A percentile compares a stretch with the other conserved stretches of the same genome.
Evolutionary conservation across 345 rosid species (phyloP).

Genomic region (Rhodamnia rubescens): DNA sequence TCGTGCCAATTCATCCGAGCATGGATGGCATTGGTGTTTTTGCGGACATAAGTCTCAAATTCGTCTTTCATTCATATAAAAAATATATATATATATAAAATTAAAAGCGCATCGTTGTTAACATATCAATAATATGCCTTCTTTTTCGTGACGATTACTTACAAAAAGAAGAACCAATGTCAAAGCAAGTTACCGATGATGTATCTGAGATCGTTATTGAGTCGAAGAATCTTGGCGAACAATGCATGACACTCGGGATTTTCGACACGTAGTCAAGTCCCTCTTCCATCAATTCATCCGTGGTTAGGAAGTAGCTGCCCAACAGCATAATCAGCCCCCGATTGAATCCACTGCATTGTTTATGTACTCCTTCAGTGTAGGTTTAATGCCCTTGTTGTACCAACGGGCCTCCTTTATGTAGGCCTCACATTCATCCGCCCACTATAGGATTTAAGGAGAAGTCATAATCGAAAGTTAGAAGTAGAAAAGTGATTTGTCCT

Average conservation of each 20-base stretch:
- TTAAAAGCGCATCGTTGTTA: background rate
- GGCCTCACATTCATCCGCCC: slow-evolving; percentile 5
- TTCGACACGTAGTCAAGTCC: background rate
- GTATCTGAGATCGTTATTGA: slow-evolving; percentile 4
- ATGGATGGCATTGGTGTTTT: background rate
- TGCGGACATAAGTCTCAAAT: background rate
- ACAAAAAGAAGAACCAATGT: background rate
- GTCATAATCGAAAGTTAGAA: background rate
- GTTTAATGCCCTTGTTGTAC: slow-evolving; percentile 3
- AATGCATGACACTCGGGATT: background rate
- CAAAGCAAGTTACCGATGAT: slow-evolving; percentile 3
- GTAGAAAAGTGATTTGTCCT: background rate
- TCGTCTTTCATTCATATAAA: background rate
- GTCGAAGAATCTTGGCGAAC: background rate
- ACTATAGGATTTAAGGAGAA: background rate
- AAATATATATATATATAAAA: background rate
- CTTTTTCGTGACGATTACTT: background rate
- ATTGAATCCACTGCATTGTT: background rate
- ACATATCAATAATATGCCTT: background rate
- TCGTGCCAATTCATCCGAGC: background rate
- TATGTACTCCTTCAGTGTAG: slow-evolving; percentile 2
- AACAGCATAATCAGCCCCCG: background rate
- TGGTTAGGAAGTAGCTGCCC: background rate
- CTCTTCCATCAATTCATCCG: background rate
- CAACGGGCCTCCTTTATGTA: slow-evolving; percentile 5